Base-by-base conservation (phyloP, 2,329 filamentous ascomycete genomes). In the Xylaria hypoxylon region DNA sequence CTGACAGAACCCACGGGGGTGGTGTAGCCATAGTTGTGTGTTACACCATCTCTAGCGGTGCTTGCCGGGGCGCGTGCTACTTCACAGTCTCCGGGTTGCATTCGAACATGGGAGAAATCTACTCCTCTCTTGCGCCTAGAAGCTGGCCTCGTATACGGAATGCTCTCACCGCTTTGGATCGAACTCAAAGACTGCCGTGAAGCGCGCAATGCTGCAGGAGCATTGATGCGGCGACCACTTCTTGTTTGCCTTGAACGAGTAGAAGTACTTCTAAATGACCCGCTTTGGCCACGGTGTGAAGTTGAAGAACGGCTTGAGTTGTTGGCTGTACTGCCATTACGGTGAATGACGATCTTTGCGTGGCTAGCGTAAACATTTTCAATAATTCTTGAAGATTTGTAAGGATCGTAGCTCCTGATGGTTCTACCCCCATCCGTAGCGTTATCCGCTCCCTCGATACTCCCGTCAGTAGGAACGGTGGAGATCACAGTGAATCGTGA, bases 401-500 rank as follows among this genome's bases (percentile, higher is more conserved):
- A 97, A 0, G 94, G 93, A 77, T 97, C 94, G 73, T 97, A 97
- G 78, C 91, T 96, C 69, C 86, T 77, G 11, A 84, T 75, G 0
- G 84, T 87, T 8, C 81, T 84, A 22, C 75, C 75, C 15, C 71
- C 73, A 72, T 82, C 66, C 69, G 76, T 68, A 69, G 74, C 65
- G 71, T 74, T 70, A 77, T 81, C 75, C 10, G 73, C 42, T 24
- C 75, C 72, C 7, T 86, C 84, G 1, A 80, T 78, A 8, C 80
- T 81, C 33, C 86, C 84, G 28, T 77, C 73, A 6, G 74, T 77
- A n/a, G 85, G 80, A 13, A 86, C 80, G 61, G 87, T 89, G 11
- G 88, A 90, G 56, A 90, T 89, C 56, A 90, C 87, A 0, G 88
- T 90, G 74, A 90, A 90, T 19, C 84, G 83, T 4, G 88, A 90